Evolutionary conservation across 306 rosid species (phyloP).

Genomic region (Quercus robur): DNA sequence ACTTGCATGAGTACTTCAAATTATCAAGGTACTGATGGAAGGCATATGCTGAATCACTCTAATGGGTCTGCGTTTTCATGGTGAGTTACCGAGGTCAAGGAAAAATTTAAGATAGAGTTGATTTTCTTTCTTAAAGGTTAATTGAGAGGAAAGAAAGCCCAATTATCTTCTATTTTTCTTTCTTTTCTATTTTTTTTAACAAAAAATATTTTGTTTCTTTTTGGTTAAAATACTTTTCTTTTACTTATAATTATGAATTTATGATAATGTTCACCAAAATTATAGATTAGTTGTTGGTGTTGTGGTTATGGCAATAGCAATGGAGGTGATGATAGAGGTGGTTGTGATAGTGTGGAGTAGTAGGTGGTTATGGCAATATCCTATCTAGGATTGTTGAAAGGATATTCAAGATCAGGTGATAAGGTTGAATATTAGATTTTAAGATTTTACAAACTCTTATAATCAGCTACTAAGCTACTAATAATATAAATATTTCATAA

Average conservation of each 20-base stretch:
- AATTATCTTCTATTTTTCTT: background rate
- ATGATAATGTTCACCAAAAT: background rate
- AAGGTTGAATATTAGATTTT: too few species aligned
- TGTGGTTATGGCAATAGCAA: background rate
- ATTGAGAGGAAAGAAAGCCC: background rate
- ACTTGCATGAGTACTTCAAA: slow-evolving; percentile 27
- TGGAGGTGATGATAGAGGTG: background rate
- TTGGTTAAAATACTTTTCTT: background rate
- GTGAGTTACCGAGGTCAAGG: slow-evolving; percentile 37
- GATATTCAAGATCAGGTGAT: too few species aligned
- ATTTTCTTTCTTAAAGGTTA: background rate
- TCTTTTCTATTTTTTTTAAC: background rate
- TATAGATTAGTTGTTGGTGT: background rate
- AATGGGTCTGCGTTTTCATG: slow-evolving; percentile 66
- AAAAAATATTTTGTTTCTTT: background rate
- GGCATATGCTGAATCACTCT: slow-evolving; percentile 51
- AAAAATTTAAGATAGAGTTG: background rate
- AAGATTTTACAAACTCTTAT: too few species aligned
- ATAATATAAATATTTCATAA: too few species aligned
- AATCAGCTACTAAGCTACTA: too few species aligned
- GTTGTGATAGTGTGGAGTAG: background rate
- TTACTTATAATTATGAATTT: background rate
- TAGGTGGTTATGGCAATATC: too few species aligned
- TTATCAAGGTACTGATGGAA: slow-evolving; percentile 38
- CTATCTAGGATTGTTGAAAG: too few species aligned